phyloP scores from a whole-genome alignment of 495 filamentous ascomycete species.

The Xylaria palmicola region DNA sequence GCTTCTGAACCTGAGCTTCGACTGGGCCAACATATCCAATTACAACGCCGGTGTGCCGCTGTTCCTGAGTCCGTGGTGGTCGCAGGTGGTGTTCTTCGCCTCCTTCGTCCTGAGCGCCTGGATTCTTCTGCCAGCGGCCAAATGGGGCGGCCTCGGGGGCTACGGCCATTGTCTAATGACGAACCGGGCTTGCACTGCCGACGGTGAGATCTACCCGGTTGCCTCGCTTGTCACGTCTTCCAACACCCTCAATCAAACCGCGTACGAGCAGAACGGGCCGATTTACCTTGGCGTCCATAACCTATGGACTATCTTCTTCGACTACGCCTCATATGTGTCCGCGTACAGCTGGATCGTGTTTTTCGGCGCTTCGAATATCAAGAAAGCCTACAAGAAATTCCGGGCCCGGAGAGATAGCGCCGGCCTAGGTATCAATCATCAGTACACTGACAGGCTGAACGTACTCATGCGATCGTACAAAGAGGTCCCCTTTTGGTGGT shows the following conservation, averaged over 20 bases:
- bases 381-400: slow-evolving; percentile 41
- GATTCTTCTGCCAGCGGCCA: slow-evolving; percentile 55
- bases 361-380: slow-evolving; percentile 51
- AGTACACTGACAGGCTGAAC: slow-evolving; percentile 55
- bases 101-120: slow-evolving; percentile 56
- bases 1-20: slow-evolving; percentile 54
- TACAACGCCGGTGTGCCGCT: slow-evolving; percentile 48
- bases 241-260: slow-evolving; percentile 53
- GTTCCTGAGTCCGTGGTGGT: slow-evolving; percentile 56
- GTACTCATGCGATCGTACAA: slow-evolving; percentile 55
- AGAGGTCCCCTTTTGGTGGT: slow-evolving; percentile 59
- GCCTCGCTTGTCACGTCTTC: slow-evolving; percentile 45
- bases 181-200: slow-evolving; percentile 48
- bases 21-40: slow-evolving; percentile 57
- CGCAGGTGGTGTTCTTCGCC: slow-evolving; percentile 51
- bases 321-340: slow-evolving; percentile 56
- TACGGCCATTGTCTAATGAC: slow-evolving; percentile 55
- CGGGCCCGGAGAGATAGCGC: slow-evolving; percentile 28
- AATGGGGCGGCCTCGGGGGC: slow-evolving; percentile 53
- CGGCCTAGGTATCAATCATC: slow-evolving; percentile 46
- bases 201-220: slow-evolving; percentile 50
- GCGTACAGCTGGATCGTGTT: slow-evolving; percentile 56
- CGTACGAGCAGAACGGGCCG: slow-evolving; percentile 49
- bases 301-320: slow-evolving; percentile 57
- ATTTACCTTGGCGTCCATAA: slow-evolving; percentile 54